Percentiles rank a stretch among this genome's conserved stretches.
Conservation (phyloP, 1,284 basidiomycete genomes). For the Moesziomyces antarcticus region DNA sequence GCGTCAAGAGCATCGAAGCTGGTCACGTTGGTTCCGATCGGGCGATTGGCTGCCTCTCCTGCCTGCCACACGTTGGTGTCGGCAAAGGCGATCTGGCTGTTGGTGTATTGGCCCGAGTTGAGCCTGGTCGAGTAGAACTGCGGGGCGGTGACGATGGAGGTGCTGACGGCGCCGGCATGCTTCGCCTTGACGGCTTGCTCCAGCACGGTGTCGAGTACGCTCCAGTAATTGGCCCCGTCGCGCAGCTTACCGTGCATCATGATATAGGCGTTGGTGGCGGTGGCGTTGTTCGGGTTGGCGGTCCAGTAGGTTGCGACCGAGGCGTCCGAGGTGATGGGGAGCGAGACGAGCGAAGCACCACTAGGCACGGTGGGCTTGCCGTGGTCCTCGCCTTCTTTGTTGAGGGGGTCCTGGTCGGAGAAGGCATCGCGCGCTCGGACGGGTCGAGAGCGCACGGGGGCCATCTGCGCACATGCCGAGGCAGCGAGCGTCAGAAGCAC, state of each 20-base stretch:
- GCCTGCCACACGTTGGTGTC: conserved; percentile 64
- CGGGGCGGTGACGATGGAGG: conserved; percentile 58
- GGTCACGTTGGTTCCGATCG: conserved; percentile 40
- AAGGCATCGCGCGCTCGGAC: conserved; percentile 32
- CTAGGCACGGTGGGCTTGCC: conserved; percentile 28
- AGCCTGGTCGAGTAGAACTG: conserved; percentile 58
- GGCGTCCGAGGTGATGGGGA: conserved; percentile 35
- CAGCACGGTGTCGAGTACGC: conserved; percentile 55
- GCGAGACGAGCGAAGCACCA: conserved; percentile 43
- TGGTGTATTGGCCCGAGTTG: conserved; percentile 60
- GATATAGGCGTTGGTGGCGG: conserved; percentile 55
- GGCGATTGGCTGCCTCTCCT: conserved; percentile 56
- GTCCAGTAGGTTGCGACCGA: conserved; percentile 55
- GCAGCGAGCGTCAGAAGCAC: conserved; percentile 9
- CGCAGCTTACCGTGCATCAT: conserved; percentile 65
- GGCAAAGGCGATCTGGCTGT: conserved; percentile 50
- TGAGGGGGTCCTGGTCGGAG: conserved; percentile 25
- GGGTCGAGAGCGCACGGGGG: conserved; percentile 1
- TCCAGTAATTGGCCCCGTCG: conserved; percentile 59
- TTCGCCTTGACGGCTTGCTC: conserved; percentile 39
- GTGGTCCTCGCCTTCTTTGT: conserved; percentile 54
- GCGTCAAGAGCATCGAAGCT: conserved; percentile 63
- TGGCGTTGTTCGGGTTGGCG: conserved; percentile 33
- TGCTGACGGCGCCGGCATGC: conserved; percentile 21
- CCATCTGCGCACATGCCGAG: conserved; percentile 1